Conservation (phyloP, 2,329 filamentous ascomycete genomes). For the Leptosphaerulina australis region DNA sequence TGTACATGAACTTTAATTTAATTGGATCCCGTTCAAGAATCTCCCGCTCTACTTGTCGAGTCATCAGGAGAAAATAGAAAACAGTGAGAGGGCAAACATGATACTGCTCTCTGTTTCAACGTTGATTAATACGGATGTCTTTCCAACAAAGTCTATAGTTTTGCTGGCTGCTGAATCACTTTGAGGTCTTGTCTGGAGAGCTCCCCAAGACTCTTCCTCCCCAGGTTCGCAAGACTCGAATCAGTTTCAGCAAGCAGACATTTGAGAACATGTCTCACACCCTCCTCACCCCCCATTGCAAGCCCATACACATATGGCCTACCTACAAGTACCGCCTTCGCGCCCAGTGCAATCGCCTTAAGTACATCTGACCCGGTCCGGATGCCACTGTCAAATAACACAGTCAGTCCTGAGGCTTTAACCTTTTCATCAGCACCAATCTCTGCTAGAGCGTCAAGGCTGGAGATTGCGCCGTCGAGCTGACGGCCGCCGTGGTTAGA, state of each 20-base stretch:
- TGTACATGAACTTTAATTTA: neutral
- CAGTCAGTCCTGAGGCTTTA: slow-evolving; percentile 36
- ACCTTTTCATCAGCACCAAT: slow-evolving; percentile 44
- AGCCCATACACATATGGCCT: slow-evolving; percentile 48
- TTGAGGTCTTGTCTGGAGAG: slow-evolving; percentile 38
- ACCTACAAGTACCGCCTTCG: slow-evolving; percentile 46
- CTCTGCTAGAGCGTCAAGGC: slow-evolving; percentile 45
- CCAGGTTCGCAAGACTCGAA: slow-evolving; percentile 42
- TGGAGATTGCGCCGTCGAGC: slow-evolving; percentile 44
- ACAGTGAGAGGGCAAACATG: too few relatives aligned
- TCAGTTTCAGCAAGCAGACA: slow-evolving; percentile 42
- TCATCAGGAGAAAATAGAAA: too few relatives aligned
- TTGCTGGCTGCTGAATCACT: slow-evolving; percentile 32
- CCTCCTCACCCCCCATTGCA: slow-evolving; percentile 46
- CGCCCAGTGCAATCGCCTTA: slow-evolving; percentile 47
- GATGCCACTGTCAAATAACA: slow-evolving; percentile 48
- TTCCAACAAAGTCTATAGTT: slow-evolving; percentile 27
- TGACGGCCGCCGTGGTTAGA: slow-evolving; percentile 49
- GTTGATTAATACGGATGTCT: neutral
- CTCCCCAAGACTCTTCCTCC: slow-evolving; percentile 38
- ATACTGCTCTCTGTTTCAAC: too few relatives aligned
- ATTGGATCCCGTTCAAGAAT: neutral
- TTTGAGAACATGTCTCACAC: slow-evolving; percentile 47
- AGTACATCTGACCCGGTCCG: slow-evolving; percentile 46
- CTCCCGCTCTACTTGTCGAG: neutral